Conservation (phyloP, 1,139 yeast species). For the Magnusiomyces paraingens region DNA sequence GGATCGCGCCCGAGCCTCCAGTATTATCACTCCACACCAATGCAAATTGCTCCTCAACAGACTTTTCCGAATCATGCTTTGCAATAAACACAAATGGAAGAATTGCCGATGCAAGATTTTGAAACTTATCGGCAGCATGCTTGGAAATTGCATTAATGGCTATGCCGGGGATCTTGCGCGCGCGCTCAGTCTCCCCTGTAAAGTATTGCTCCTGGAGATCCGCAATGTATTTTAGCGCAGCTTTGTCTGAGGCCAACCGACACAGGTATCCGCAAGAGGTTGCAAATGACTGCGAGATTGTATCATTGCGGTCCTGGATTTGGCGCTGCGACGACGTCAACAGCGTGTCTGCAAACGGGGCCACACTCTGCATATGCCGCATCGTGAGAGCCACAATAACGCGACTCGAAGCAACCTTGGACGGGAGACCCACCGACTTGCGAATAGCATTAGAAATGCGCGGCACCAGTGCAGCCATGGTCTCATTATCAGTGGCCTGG, state of each 20-base stretch:
- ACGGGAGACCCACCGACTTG: slow-evolving; percentile 80
- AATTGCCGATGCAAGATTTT: slow-evolving; percentile 54
- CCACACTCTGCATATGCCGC: slow-evolving; percentile 47
- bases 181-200: slow-evolving; percentile 43
- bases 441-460: slow-evolving; percentile 46
- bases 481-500: slow-evolving; percentile 32
- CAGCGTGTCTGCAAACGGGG: slow-evolving; percentile 58
- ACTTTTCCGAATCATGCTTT: slow-evolving; percentile 53
- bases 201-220: slow-evolving; percentile 55
- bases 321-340: slow-evolving; percentile 54
- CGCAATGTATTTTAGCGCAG: slow-evolving; percentile 49
- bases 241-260: slow-evolving; percentile 52
- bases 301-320: slow-evolving; percentile 61
- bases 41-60: slow-evolving; percentile 46
- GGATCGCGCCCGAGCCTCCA: slow-evolving; percentile 64
- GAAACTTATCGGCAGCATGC: slow-evolving; percentile 65
- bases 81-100: slow-evolving; percentile 79
- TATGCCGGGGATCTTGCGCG: slow-evolving; percentile 49
- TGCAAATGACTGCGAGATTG: slow-evolving; percentile 72
- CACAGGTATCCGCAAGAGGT: slow-evolving; percentile 75
- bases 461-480: slow-evolving; percentile 48
- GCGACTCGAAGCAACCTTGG: slow-evolving; percentile 82
- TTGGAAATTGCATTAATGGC: slow-evolving; percentile 65
- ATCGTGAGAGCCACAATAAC: slow-evolving; percentile 60
- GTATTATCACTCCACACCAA: slow-evolving; percentile 78